These are phyloP conservation scores for Nigrospora oryzae DNA, from an alignment of 2,329 filamentous ascomycete species.

Conservation along the genomic window DNA sequence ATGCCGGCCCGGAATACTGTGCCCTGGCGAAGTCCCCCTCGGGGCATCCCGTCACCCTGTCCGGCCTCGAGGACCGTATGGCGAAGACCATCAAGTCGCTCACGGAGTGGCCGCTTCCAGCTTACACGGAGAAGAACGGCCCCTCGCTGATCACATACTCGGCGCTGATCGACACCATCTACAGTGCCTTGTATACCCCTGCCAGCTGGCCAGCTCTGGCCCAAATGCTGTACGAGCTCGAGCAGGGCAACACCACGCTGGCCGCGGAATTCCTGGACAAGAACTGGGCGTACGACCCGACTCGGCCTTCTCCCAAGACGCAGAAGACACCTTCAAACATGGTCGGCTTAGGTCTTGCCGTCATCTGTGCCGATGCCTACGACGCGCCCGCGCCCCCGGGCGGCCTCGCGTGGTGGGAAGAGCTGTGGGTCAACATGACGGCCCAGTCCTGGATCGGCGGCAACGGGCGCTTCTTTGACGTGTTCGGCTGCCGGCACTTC, in stretches of 20 bases:
- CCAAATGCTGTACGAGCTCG: conserved; percentile 32
- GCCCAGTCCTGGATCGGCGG: conserved; percentile 34
- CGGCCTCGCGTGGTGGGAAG: conserved; percentile 34
- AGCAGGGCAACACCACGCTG: conserved; percentile 34
- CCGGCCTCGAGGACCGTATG: conserved; percentile 29
- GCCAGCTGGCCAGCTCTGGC: conserved; percentile 31
- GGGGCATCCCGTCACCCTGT: conserved; percentile 21
- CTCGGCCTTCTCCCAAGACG: conserved; percentile 16
- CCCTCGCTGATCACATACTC: conserved; percentile 38
- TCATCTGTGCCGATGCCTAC: conserved; percentile 37
- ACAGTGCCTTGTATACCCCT: conserved; percentile 33
- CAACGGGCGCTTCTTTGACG: conserved; percentile 33
- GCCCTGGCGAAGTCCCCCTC: conserved; percentile 27
- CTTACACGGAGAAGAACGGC: conserved; percentile 27
- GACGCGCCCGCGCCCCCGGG: conserved; percentile 29
- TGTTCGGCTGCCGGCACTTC: conserved; percentile 39
- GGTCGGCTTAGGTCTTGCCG: conserved; percentile 29
- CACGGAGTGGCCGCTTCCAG: conserved; percentile 25
- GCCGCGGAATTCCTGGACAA: conserved; percentile 28
- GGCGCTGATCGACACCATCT: conserved; percentile 27
- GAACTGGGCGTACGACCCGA: conserved; percentile 33
- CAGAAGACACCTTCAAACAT: conserved; percentile 19
- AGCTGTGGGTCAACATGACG: conserved; percentile 39
- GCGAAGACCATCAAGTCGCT: conserved; percentile 26
- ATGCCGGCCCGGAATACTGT: conserved; percentile 36